phyloP scores from a whole-genome alignment of 352 stramenopile genomes.

The Phytophthora citrophthora region DNA sequence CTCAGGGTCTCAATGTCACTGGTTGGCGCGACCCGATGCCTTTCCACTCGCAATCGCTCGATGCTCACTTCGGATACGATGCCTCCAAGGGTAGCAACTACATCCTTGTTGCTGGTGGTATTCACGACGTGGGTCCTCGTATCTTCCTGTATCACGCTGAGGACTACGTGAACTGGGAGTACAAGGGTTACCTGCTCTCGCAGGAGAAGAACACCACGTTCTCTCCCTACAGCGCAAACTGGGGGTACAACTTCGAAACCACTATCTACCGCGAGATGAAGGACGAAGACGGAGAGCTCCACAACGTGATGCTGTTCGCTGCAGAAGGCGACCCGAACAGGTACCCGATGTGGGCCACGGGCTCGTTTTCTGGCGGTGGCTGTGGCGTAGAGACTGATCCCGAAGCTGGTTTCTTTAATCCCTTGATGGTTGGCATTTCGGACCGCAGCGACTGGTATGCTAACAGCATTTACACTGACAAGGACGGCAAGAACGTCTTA shows the following conservation, averaged over 20 bases:
- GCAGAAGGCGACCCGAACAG: slow-evolving; percentile 53
- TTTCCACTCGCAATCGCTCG: slow-evolving; percentile 66
- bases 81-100: slow-evolving; percentile 51
- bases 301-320: slow-evolving; percentile 76
- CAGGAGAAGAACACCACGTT: slow-evolving; percentile 71
- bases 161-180: slow-evolving; percentile 69
- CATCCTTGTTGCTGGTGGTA: slow-evolving; percentile 58
- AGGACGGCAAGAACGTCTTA: slow-evolving; percentile 60
- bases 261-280: slow-evolving; percentile 66
- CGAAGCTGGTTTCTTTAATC: slow-evolving; percentile 48
- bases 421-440: slow-evolving; percentile 64
- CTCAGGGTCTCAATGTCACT: slow-evolving; percentile 58
- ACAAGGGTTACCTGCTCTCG: slow-evolving; percentile 65
- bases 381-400: slow-evolving; percentile 25
- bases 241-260: slow-evolving; percentile 75
- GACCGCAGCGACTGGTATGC: slow-evolving; percentile 76
- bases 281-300: slow-evolving; percentile 58
- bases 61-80: slow-evolving; percentile 41
- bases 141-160: slow-evolving; percentile 73
- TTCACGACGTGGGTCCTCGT: slow-evolving; percentile 56
- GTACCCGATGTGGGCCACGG: slow-evolving; percentile 72
- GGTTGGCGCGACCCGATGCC: slow-evolving; percentile 69
- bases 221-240: slow-evolving; percentile 68
- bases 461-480: slow-evolving; percentile 71
- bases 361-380: slow-evolving; percentile 35